Evolutionary conservation across 805 yeast species (phyloP).

Genomic region (Debaryomyces prosopidis): DNA sequence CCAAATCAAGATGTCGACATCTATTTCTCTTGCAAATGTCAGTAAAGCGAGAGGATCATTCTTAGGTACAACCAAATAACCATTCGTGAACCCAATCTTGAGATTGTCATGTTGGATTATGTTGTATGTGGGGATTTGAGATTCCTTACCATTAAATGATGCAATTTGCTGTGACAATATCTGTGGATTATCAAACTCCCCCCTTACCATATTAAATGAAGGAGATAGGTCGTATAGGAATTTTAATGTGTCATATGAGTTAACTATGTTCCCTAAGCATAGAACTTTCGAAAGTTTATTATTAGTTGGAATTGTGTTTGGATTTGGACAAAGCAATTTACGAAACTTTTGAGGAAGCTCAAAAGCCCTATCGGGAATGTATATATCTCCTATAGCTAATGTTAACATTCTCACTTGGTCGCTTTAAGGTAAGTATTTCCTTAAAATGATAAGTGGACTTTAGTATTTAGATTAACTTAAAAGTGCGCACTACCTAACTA

Average conservation of each 20-base stretch:
- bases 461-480: too few relatives aligned
- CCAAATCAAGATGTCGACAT: constrained; percentile 87
- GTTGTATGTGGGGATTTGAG: constrained; percentile 56
- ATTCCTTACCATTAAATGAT: constrained; percentile 14
- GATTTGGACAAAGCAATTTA: constrained; percentile 72
- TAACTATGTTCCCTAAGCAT: constrained; percentile 81
- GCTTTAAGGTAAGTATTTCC: background rate
- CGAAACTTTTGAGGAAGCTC: constrained; percentile 64
- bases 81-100: constrained; percentile 82
- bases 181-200: constrained; percentile 68
- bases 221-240: constrained; percentile 70
- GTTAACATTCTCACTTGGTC: constrained; percentile 31
- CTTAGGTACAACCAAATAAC: constrained; percentile 80
- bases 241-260: constrained; percentile 59
- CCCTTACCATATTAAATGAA: constrained; percentile 73
- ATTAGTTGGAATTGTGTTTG: constrained; percentile 34
- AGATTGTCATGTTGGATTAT: constrained; percentile 70
- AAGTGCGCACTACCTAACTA: too few relatives aligned
- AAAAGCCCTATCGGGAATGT: constrained; percentile 82
- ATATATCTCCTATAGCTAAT: constrained; percentile 85
- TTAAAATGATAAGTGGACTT: too few relatives aligned
- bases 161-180: constrained; percentile 34
- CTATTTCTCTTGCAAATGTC: constrained; percentile 83
- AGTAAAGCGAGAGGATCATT: constrained; percentile 84
- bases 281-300: constrained; percentile 81